Conservation (phyloP, 148 eudicot species). For the Vaccinium corymbosum region DNA sequence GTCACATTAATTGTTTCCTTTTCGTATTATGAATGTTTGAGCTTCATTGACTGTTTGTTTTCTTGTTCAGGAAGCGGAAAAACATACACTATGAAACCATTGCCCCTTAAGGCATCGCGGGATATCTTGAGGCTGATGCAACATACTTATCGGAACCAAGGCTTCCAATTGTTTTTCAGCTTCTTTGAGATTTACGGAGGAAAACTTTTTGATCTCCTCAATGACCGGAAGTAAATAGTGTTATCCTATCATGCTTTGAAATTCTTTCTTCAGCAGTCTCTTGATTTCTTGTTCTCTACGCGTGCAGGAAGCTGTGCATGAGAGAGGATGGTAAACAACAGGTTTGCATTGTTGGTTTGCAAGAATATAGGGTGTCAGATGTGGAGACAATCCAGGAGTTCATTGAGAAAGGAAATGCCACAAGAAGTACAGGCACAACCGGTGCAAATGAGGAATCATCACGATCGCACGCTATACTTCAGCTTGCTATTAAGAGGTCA, state of each 20-base stretch:
- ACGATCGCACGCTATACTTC: slow-evolving; percentile 97
- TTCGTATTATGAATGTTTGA: not conserved
- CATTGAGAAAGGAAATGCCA: slow-evolving; percentile 83
- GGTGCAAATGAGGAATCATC: slow-evolving; percentile 99
- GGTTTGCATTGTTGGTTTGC: slow-evolving; percentile 97
- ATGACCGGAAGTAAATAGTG: slow-evolving; percentile 78
- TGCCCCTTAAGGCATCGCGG: slow-evolving; percentile 87
- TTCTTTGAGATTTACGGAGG: slow-evolving; percentile 99
- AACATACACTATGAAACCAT: slow-evolving; percentile 94
- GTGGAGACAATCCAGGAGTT: slow-evolving; percentile 92
- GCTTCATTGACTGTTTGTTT: slow-evolving; percentile 15
- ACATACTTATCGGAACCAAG: slow-evolving; percentile 88
- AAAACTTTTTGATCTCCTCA: slow-evolving; percentile 89
- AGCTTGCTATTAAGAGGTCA: slow-evolving; percentile 76
- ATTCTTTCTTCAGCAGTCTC: not conserved
- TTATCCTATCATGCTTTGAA: not conserved
- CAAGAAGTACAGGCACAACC: slow-evolving; percentile 97
- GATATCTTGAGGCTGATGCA: slow-evolving; percentile 90
- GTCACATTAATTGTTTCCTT: not conserved
- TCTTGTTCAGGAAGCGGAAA: slow-evolving; percentile 82
- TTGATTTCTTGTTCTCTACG: slow-evolving; percentile 13
- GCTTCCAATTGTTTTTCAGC: slow-evolving; percentile 87
- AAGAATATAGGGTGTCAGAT: slow-evolving; percentile 82
- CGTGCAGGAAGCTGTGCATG: slow-evolving; percentile 82
- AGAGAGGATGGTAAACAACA: slow-evolving; percentile 97